Percentiles rank a stretch among this genome's conserved stretches.
Conservation (phyloP, 768 basidiomycete species). For the Leccinellum rugosiceps region DNA sequence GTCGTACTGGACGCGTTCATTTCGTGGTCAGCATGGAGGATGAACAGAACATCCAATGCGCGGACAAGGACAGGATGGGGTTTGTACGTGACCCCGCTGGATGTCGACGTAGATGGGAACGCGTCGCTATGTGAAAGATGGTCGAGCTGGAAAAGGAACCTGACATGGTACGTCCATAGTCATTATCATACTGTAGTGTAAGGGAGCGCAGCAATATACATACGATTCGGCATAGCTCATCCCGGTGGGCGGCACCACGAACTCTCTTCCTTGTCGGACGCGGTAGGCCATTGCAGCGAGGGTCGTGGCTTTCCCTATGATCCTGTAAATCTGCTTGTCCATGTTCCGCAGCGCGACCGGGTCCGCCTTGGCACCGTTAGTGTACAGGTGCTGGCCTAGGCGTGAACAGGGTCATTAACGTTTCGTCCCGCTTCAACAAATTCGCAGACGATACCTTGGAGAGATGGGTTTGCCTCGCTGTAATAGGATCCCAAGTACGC, state of each 20-base stretch:
- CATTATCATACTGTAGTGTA: neutral
- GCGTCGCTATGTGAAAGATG: constrained; percentile 47
- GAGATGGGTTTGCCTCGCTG: constrained; percentile 82
- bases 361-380: constrained; percentile 64
- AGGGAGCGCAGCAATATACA: neutral
- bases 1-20: constrained; percentile 85
- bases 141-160: constrained; percentile 91
- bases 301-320: constrained; percentile 87
- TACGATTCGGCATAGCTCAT: constrained; percentile 83
- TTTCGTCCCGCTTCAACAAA: neutral
- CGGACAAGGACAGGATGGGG: constrained; percentile 86
- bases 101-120: constrained; percentile 30
- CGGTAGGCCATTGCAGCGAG: constrained; percentile 96
- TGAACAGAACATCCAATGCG: constrained; percentile 83
- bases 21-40: constrained; percentile 89
- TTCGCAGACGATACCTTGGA: constrained; percentile 52
- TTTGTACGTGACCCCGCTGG: constrained; percentile 55
- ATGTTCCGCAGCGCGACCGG: constrained; percentile 66
- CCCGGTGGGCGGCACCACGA: constrained; percentile 79
- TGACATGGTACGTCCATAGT: constrained; percentile 21
- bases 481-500: constrained; percentile 88
- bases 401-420: neutral
- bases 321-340: constrained; percentile 89
- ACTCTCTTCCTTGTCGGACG: constrained; percentile 84
- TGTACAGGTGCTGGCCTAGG: constrained; percentile 75